Evolutionary conservation across 176 grass and related monocot species (phyloP).

Genomic region (Pontederia crassipes): DNA sequence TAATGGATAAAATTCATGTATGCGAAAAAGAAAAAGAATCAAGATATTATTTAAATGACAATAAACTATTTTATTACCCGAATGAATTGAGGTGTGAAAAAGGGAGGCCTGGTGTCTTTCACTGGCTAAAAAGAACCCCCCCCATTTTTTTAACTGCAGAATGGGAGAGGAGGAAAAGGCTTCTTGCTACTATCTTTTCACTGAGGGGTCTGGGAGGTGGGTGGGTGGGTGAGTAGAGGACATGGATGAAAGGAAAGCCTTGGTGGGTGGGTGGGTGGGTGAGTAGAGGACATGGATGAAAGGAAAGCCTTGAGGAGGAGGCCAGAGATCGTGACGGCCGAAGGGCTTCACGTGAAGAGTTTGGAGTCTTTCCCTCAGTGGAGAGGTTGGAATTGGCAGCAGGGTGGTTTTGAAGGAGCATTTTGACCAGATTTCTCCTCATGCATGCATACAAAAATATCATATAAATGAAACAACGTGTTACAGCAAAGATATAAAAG

Average conservation of each 20-base stretch:
- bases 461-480: neutral
- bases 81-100: too few species aligned
- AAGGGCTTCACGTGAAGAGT: constrained; percentile 29
- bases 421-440: constrained; percentile 8
- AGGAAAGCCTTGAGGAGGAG: constrained; percentile 8
- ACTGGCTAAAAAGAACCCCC: too few species aligned
- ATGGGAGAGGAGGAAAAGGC: too few species aligned
- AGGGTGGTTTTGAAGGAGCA: constrained; percentile 13
- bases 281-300: constrained; percentile 9
- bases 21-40: too few species aligned
- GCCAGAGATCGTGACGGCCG: constrained; percentile 18
- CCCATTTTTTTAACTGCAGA: too few species aligned
- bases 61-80: too few species aligned
- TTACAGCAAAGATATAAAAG: neutral
- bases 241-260: neutral
- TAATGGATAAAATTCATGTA: too few species aligned
- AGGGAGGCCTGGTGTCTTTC: too few species aligned
- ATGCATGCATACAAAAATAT: neutral
- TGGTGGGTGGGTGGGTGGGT: neutral
- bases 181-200: too few species aligned
- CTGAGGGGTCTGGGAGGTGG: too few species aligned
- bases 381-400: constrained; percentile 27
- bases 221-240: neutral
- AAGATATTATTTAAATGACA: too few species aligned
- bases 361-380: constrained; percentile 31